These are phyloP conservation scores for Coccinonectria pachysandricola DNA, from an alignment of 2,329 filamentous ascomycete genomes.

Conservation along the genomic window DNA sequence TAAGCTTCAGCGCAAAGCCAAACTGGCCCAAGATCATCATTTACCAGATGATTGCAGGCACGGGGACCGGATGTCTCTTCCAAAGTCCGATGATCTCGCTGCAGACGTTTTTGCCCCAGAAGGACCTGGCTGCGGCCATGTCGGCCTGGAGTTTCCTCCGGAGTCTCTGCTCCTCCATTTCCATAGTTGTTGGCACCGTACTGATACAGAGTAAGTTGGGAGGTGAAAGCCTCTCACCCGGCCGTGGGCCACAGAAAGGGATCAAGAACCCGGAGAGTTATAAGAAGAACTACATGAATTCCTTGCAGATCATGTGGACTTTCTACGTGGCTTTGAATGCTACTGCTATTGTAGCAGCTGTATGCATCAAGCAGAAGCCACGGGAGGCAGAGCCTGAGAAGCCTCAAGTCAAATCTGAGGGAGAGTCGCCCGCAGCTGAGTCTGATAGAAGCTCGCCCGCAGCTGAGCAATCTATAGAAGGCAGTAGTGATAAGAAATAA, in stretches of 20 bases:
- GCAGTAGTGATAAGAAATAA: too few species aligned
- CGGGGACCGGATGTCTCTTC: slow-evolving; percentile 58
- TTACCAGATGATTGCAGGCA: slow-evolving; percentile 51
- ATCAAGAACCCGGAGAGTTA: slow-evolving; percentile 2
- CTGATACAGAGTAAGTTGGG: slow-evolving; percentile 47
- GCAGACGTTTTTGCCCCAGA: slow-evolving; percentile 50
- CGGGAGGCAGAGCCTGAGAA: too few species aligned
- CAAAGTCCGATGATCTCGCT: slow-evolving; percentile 60
- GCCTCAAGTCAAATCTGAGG: too few species aligned
- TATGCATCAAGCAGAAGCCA: slow-evolving; percentile 9
- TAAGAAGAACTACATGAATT: slow-evolving; percentile 9
- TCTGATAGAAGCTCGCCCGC: too few species aligned
- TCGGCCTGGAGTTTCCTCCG: slow-evolving; percentile 57
- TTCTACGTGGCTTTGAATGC: slow-evolving; percentile 10
- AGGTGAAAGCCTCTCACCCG: slow-evolving; percentile 8
- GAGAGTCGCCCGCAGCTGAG: too few species aligned
- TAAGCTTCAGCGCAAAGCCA: slow-evolving; percentile 44
- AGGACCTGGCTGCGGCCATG: slow-evolving; percentile 56
- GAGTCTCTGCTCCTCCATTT: slow-evolving; percentile 55
- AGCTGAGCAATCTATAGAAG: too few species aligned
- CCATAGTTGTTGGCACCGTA: slow-evolving; percentile 62
- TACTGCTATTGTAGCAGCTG: slow-evolving; percentile 6
- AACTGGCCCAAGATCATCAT: slow-evolving; percentile 46
- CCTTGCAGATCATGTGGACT: slow-evolving; percentile 10
- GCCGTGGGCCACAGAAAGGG: slow-evolving; percentile 2